Conservation (phyloP, 2,329 filamentous ascomycete genomes). For the Sarocladiaceae sp. region DNA sequence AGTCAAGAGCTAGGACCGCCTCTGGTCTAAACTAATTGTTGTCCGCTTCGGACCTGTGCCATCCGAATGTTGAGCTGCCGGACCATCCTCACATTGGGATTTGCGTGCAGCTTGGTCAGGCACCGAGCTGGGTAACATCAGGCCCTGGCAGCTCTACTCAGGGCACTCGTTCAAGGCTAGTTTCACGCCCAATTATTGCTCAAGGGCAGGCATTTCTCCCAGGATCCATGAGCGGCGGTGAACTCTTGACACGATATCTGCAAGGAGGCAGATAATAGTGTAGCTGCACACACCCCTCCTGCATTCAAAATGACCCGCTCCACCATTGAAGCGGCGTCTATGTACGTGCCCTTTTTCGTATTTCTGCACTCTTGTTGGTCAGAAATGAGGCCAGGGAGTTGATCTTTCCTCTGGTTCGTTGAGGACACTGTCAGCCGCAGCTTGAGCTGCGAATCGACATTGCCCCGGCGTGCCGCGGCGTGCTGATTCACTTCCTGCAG, state of each 20-base stretch:
- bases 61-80: no score
- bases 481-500: neutral
- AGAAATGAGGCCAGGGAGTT: conserved; percentile 3
- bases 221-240: neutral
- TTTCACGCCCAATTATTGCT: neutral
- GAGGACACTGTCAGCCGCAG: neutral
- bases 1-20: neutral
- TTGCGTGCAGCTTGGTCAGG: neutral
- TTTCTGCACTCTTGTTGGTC: no score
- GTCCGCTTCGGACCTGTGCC: neutral
- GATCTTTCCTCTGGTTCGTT: neutral
- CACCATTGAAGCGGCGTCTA: neutral
- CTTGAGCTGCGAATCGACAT: neutral
- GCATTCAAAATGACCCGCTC: neutral
- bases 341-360: no score
- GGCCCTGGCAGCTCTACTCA: neutral
- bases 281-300: neutral
- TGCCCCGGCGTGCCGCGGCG: neutral
- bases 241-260: neutral
- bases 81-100: neutral
- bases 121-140: neutral
- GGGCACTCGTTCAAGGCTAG: no score
- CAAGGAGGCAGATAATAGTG: neutral
- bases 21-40: neutral
- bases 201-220: neutral